Evolutionary conservation across 2,329 filamentous ascomycete genomes (phyloP), one percentile per base, ranked within the genome.

Genomic region (Ceratocystis papillata): DNA sequence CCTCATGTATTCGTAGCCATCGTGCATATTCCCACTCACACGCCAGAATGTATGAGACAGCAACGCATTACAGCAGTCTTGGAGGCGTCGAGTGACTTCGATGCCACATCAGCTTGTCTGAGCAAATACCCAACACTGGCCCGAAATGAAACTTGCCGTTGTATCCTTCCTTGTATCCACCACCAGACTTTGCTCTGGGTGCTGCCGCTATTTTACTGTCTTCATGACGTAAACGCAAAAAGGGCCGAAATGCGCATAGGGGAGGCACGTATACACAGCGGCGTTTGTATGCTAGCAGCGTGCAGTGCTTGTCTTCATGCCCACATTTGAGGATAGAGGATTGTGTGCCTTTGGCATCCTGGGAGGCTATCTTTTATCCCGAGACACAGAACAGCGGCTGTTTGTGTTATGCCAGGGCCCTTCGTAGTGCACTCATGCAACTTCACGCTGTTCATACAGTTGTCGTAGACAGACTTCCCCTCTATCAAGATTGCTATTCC

Each of bases 141-240:
- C 53, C 17, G 2, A 12, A 59, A 59, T 59, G 53, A 59, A 10
- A 22, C 46, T 50, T 30, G 28, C 25, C 17, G 25, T 6, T 17
- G 10, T 33, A 3, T 17, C 12, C 53, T 25, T 25, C 28, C 53
- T 22, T 53, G 22, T 53, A 20, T 53, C 48, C 7, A 20, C 5
- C 20, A 20, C 5, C 20, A 28, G 48, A 12, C 48, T 15, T 53
- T 12, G 25, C 22, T 53, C 46, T n/a, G 46, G 46, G 20, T 22
- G n/a, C 46, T 22, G n/a, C 46, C 17, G 53, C 28, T 25, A 25
- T 8, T 37, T n/a, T 33, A 20, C 33, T 17, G 25, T 2, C 28
- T 59, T n/a, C 33, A 25, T 59, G 53, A 59, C 53, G 53, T 59
- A 33, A 5, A 59, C 53, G 17, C 28, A 59, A 59, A 33, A 59